Evolutionary conservation across 441 rosid species (phyloP), one percentile per base, ranked within the genome.

Genomic region (Corymbia citriodora): DNA sequence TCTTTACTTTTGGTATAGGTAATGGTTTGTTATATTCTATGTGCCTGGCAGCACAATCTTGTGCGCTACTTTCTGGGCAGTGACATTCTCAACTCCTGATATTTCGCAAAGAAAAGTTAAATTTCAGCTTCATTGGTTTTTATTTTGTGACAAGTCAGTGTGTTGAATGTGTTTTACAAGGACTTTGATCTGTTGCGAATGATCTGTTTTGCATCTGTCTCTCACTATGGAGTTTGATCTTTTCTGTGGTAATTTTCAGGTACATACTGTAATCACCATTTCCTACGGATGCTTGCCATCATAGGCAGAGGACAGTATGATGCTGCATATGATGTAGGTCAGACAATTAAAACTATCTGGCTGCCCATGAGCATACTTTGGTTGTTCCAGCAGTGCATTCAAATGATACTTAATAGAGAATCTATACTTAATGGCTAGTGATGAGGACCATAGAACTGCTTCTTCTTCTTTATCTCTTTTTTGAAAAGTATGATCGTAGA

Each of bases 1-100:
- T 98, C 94, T 93, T 94, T 94, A 95, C 99, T 83, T 98, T 98
- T 90, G 99, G 99, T 68, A 92, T 98, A 93, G 99, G 99, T 98
- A 94, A 91, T 90, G 31, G 55, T 89, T 92, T 87, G 82, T 89
- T 14, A n/a, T 79, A 2, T 55, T 36, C 48, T 63, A 2, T 89
- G 63, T 19, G 82, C 55, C 86, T 25, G 82, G 61, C 85, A 23
- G 53, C 52, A 79, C 31, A 1, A 79, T 79, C 17, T 12, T 45
- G 52, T 45, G 85, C n/a, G 13, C n/a, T 79, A 79, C 85, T 79
- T 45, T 45, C 85, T 45, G 85, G 85, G 85, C 52, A 79, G 27
- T 79, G 85, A 45, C 52, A 79, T 79, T 79, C 85, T 79, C n/a
- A 45, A 49, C n/a, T 79, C 50, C 85, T 79, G 52, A 79, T 79